A percentile compares a stretch with the other conserved stretches of the same genome.
phyloP scores from a whole-genome alignment of 2,329 filamentous ascomycete species.

The Microsporum canis region DNA sequence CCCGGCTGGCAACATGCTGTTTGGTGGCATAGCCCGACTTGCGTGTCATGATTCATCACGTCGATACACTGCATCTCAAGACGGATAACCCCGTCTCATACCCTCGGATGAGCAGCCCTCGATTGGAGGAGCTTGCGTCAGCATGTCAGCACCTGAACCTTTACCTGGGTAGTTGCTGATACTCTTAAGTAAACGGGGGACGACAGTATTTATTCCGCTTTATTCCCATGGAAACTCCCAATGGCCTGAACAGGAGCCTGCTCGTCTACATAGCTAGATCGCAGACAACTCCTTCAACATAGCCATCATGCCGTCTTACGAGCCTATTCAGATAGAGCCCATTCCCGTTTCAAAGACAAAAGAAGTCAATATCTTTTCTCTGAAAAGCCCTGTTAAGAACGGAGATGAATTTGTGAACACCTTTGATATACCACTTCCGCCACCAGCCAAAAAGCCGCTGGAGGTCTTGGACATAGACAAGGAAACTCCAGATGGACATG shows the following conservation, averaged over 20 bases:
- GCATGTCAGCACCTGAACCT: not conserved
- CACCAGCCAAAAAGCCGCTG: slow-evolving; percentile 46
- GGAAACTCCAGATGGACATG: slow-evolving; percentile 72
- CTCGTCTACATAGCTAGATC: not conserved
- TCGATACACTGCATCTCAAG: not conserved
- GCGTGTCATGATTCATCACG: not conserved
- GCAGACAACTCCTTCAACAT: not conserved
- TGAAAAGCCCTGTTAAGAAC: not conserved
- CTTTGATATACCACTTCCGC: slow-evolving; percentile 48
- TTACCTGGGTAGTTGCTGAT: not conserved
- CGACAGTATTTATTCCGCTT: not conserved
- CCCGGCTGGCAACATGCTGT: no score
- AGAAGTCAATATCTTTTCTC: not conserved
- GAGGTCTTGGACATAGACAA: slow-evolving; percentile 62
- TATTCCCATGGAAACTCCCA: not conserved
- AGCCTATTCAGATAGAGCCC: not conserved
- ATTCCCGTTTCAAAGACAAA: not conserved
- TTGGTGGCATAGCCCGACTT: not conserved
- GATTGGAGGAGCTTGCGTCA: not conserved
- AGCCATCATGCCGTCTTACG: not conserved
- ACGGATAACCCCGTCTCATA: not conserved
- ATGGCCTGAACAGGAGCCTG: not conserved
- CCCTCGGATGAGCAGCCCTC: not conserved
- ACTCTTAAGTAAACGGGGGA: not conserved
- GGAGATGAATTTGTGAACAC: not conserved